phyloP scores from a whole-genome alignment of 495 filamentous ascomycete genomes.

The Aspergillus haitiensis region DNA sequence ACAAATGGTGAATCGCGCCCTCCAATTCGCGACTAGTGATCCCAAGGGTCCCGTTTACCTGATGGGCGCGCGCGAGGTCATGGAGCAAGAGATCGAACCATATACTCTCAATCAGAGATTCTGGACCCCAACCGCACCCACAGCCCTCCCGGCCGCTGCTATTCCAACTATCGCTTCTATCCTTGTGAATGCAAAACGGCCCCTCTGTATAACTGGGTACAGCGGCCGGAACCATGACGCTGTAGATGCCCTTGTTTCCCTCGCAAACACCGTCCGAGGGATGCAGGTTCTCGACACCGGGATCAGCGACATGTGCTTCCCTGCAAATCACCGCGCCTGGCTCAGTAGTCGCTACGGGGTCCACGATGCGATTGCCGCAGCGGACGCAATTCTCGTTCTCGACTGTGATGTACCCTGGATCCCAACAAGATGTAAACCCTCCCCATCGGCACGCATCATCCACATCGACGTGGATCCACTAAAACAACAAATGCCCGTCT shows the following conservation, averaged over 20 bases:
- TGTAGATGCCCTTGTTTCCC: constrained; percentile 64
- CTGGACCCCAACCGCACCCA: constrained; percentile 70
- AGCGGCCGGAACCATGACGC: constrained; percentile 67
- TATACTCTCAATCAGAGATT: constrained; percentile 64
- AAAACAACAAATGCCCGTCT: constrained; percentile 77
- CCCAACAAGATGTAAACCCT: constrained; percentile 53
- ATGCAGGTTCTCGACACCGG: constrained; percentile 80
- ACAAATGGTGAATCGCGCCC: constrained; percentile 83
- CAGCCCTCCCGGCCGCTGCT: constrained; percentile 64
- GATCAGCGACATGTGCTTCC: constrained; percentile 88
- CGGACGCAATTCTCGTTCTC: constrained; percentile 81
- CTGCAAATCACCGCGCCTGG: constrained; percentile 68
- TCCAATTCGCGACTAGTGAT: constrained; percentile 76
- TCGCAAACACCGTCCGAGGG: constrained; percentile 74
- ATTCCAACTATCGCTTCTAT: constrained; percentile 64
- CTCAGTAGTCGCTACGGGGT: constrained; percentile 70
- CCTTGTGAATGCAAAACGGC: constrained; percentile 66
- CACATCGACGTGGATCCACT: constrained; percentile 82
- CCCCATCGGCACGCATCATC: constrained; percentile 56
- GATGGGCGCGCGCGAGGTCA: constrained; percentile 74
- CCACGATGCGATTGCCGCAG: constrained; percentile 66
- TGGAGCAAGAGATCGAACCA: constrained; percentile 79
- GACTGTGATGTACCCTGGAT: constrained; percentile 81
- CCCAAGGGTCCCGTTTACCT: constrained; percentile 84
- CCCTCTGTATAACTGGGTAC: constrained; percentile 77